These are phyloP conservation scores for Colletotrichum sp. DNA, from an alignment of 2,329 filamentous ascomycete species.

Conservation along the genomic window DNA sequence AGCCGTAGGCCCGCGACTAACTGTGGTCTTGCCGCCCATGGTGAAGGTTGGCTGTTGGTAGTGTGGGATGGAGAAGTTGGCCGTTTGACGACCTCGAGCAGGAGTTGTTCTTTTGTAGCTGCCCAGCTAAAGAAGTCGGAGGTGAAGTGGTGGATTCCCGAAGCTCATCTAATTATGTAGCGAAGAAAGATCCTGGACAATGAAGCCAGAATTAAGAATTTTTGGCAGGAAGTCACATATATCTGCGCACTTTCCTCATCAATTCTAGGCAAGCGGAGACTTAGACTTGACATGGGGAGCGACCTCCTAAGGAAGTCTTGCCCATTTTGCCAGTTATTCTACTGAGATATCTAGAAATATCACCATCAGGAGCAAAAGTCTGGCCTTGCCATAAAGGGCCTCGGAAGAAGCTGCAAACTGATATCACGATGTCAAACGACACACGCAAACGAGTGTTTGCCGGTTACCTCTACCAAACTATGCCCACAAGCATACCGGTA, in stretches of 20 bases:
- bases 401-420: no score
- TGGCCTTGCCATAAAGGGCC: no score
- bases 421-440: neutral
- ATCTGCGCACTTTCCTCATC: neutral
- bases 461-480: no score
- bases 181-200: neutral
- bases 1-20: slow-evolving; percentile 42
- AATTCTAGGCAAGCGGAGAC: fast-evolving
- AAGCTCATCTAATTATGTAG: neutral
- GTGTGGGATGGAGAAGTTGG: neutral
- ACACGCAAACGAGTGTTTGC: no score
- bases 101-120: neutral
- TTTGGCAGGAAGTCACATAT: neutral
- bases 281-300: no score
- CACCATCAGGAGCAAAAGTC: no score
- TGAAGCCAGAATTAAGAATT: neutral
- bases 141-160: neutral
- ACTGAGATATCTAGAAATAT: neutral
- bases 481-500: neutral
- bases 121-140: fast-evolving
- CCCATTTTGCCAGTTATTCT: neutral
- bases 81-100: neutral
- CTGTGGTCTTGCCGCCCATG: slow-evolving; percentile 16
- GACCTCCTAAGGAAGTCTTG: no score
- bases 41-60: neutral